Base-by-base conservation (phyloP, 306 rosid genomes). In the Albizia julibrissin region DNA sequence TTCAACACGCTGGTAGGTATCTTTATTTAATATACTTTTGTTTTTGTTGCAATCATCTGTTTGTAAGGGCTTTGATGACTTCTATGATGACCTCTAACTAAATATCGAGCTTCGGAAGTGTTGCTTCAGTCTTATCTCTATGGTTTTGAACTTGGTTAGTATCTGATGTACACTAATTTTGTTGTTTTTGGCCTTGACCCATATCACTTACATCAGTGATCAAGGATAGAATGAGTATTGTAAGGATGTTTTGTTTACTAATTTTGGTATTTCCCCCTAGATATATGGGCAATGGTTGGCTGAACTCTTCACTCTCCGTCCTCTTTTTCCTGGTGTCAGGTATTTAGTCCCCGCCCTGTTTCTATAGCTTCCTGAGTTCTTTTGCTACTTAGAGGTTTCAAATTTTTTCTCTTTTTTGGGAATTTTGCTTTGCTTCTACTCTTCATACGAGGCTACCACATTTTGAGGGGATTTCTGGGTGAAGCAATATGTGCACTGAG, bases 271-370 rank as follows among this genome's bases (percentile, higher is more conserved):
- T 70, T 44, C 5, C 49, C 74, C 43, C 79, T 79, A 96, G 99
- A 96, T 85, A 92, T 96, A 97, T 96, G 99, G 99, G 99, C 99
- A 72, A 96, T 96, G 99, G 99, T 91, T 96, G 94, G 94, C 98
- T 5, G 99, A 96, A 87, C 87, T 96, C 87, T 87, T 93, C 72
- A 82, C 94, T 69, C 98, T 93, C 31, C 97, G 98, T 59, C 99
- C 99, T 76, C 92, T 96, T 52, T 96, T 96, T 78, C 99, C 99
- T 0, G 99, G 99, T 27, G 85, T 74, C 67, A 96, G 98, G 99
- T 96, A 90, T 62, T 34, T 56, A 31, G 54, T 39, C 12, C 69
- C 10, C 19, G 0, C 42, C 1, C 62, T 1, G 34, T 49, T 37
- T 3, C 24, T 6, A 13, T 39, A 40, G 27, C 27, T 8, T 5